These are phyloP conservation scores for Cladosporium sp. DNA, from an alignment of 2,329 filamentous ascomycete species.

Conservation along the genomic window DNA sequence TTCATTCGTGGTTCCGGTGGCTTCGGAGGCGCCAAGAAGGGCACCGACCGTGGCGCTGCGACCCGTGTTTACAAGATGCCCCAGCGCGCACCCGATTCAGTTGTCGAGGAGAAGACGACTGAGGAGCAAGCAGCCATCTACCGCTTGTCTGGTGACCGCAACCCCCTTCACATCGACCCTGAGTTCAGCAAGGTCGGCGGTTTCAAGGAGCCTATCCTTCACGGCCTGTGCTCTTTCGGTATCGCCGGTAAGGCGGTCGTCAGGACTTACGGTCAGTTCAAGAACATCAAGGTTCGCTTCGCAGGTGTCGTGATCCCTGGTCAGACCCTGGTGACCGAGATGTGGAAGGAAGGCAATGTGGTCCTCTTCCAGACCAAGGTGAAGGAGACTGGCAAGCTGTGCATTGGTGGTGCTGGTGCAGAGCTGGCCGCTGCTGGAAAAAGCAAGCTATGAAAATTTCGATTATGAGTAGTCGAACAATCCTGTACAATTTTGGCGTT, in stretches of 20 bases:
- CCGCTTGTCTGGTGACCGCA: constrained; percentile 89
- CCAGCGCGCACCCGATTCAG: constrained; percentile 71
- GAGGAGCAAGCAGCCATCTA: constrained; percentile 93
- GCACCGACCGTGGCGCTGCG: constrained; percentile 72
- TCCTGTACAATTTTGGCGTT: constrained; percentile 4
- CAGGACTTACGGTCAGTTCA: constrained; percentile 76
- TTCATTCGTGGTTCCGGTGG: constrained; percentile 91
- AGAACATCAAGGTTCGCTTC: constrained; percentile 91
- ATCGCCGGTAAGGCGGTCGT: constrained; percentile 88
- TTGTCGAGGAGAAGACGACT: constrained; percentile 81
- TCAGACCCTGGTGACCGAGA: constrained; percentile 87
- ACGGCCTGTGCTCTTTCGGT: constrained; percentile 95
- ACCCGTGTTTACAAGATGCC: constrained; percentile 80
- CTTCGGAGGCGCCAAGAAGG: constrained; percentile 81
- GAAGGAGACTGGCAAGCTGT: constrained; percentile 88
- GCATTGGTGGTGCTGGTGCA: constrained; percentile 76
- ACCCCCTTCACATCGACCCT: constrained; percentile 95
- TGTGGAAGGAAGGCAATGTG: constrained; percentile 84
- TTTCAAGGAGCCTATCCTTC: constrained; percentile 90
- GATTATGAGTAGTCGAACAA: neutral
- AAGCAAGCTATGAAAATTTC: constrained; percentile 48
- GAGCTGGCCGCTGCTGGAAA: constrained; percentile 62
- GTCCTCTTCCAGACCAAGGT: constrained; percentile 85
- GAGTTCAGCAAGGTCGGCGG: constrained; percentile 92
- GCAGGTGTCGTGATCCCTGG: constrained; percentile 81